These are phyloP conservation scores for Haplosporangium sp. DNA, from an alignment of 371 early-diverging fungal genomes.

Conservation along the genomic window DNA sequence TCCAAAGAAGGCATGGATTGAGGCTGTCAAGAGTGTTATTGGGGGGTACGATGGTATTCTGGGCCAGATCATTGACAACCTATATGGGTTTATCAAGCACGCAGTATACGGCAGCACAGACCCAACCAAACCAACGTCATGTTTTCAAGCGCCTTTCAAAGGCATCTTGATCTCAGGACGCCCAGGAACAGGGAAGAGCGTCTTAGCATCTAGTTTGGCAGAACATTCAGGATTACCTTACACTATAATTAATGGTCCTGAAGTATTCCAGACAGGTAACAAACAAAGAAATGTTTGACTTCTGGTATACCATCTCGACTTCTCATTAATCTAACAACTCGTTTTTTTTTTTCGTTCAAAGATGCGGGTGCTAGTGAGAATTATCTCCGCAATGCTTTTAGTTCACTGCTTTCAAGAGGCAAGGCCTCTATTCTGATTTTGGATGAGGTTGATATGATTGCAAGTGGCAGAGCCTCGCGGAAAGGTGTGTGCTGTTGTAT, in stretches of 20 bases:
- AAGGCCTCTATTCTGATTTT: slow-evolving; percentile 61
- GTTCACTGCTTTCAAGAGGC: slow-evolving; percentile 33
- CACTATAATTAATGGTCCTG: slow-evolving; percentile 72
- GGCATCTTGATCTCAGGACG: slow-evolving; percentile 66
- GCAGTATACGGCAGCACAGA: slow-evolving; percentile 3
- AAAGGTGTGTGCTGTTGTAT: slow-evolving; percentile 54
- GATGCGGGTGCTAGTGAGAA: slow-evolving; percentile 71
- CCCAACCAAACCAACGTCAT: slow-evolving; percentile 7
- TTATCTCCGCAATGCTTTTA: slow-evolving; percentile 58
- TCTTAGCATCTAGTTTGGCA: slow-evolving; percentile 64
- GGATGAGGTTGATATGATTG: slow-evolving; percentile 74
- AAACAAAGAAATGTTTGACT: no score
- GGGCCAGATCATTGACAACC: slow-evolving; percentile 36
- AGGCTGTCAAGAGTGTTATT: slow-evolving; percentile 46
- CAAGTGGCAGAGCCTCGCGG: slow-evolving; percentile 56
- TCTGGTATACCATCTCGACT: no score
- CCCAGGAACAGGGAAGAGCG: slow-evolving; percentile 77
- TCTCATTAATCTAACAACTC: not conserved
- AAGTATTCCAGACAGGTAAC: slow-evolving; percentile 75
- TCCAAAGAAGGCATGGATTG: slow-evolving; percentile 50
- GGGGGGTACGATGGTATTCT: slow-evolving; percentile 60
- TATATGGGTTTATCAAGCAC: slow-evolving; percentile 26
- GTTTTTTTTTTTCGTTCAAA: slow-evolving; percentile 20
- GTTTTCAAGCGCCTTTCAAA: slow-evolving; percentile 49
- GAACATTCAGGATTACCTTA: slow-evolving; percentile 64